Evolutionary conservation across 306 rosid species (phyloP).

Genomic region (Vicia villosa): DNA sequence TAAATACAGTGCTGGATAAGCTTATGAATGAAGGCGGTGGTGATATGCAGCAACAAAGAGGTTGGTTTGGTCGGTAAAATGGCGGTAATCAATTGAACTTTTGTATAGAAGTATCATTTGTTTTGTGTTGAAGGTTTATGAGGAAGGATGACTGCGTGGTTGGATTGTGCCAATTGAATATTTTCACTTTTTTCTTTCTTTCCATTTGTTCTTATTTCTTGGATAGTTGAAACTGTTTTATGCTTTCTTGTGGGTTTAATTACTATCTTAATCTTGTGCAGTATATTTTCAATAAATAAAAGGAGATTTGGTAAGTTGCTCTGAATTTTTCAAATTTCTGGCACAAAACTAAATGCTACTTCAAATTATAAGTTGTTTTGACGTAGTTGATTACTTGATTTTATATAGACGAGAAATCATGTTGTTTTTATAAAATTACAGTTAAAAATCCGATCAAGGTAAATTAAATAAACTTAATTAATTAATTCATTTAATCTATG

Average conservation of each 20-base stretch:
- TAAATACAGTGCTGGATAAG: slow-evolving; percentile 84
- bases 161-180: slow-evolving; percentile 36
- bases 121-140: slow-evolving; percentile 37
- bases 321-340: neutral
- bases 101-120: slow-evolving; percentile 51
- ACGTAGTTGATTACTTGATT: no score
- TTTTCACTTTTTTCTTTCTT: slow-evolving; percentile 16
- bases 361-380: no score
- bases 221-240: slow-evolving; percentile 37
- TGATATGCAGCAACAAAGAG: slow-evolving; percentile 68
- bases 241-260: slow-evolving; percentile 38
- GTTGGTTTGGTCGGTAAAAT: slow-evolving; percentile 79
- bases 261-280: slow-evolving; percentile 41
- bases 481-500: no score
- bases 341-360: neutral
- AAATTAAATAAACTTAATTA: no score
- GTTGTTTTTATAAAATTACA: no score
- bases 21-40: slow-evolving; percentile 65
- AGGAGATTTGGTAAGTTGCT: slow-evolving; percentile 34
- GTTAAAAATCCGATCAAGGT: no score
- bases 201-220: slow-evolving; percentile 28
- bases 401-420: no score
- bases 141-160: slow-evolving; percentile 22
- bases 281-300: slow-evolving; percentile 54
- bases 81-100: slow-evolving; percentile 24